Evolutionary conservation across 129 eudicot genomes (phyloP).

Genomic region (Arctium lappa): DNA sequence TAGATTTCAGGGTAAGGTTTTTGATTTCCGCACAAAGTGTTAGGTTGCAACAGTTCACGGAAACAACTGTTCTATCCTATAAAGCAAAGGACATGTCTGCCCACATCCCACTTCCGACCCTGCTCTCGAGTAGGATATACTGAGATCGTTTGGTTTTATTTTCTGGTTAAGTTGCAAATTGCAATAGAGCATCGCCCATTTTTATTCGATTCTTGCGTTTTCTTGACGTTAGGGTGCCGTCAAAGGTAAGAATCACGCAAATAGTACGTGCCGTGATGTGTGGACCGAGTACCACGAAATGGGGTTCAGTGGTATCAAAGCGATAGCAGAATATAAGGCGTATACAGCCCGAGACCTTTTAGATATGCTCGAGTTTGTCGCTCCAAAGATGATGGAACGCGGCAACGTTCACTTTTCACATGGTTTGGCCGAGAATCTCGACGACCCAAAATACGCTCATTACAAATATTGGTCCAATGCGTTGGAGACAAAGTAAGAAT

Average conservation of each 20-base stretch:
- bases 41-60: neutral
- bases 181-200: neutral
- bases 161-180: neutral
- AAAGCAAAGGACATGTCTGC: neutral
- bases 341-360: slow-evolving; percentile 75
- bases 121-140: neutral
- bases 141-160: neutral
- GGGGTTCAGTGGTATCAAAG: slow-evolving; percentile 75
- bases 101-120: neutral
- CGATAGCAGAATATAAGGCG: slow-evolving; percentile 71
- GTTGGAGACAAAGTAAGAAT: slow-evolving; percentile 78
- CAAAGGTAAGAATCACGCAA: slow-evolving; percentile 68
- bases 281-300: slow-evolving; percentile 98
- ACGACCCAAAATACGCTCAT: slow-evolving; percentile 81
- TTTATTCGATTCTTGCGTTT: neutral
- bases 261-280: slow-evolving; percentile 72
- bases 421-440: slow-evolving; percentile 77
- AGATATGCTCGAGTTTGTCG: slow-evolving; percentile 80
- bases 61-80: neutral
- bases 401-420: slow-evolving; percentile 78
- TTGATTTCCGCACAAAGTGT: neutral
- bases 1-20: slow-evolving; percentile 75
- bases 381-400: slow-evolving; percentile 94
- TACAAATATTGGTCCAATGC: slow-evolving; percentile 94
- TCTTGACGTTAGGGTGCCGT: slow-evolving; percentile 55